Percentiles rank a stretch among this genome's conserved stretches.
Evolutionary conservation across 805 yeast genomes (phyloP).

Genomic region (Yarrowia sp.): DNA sequence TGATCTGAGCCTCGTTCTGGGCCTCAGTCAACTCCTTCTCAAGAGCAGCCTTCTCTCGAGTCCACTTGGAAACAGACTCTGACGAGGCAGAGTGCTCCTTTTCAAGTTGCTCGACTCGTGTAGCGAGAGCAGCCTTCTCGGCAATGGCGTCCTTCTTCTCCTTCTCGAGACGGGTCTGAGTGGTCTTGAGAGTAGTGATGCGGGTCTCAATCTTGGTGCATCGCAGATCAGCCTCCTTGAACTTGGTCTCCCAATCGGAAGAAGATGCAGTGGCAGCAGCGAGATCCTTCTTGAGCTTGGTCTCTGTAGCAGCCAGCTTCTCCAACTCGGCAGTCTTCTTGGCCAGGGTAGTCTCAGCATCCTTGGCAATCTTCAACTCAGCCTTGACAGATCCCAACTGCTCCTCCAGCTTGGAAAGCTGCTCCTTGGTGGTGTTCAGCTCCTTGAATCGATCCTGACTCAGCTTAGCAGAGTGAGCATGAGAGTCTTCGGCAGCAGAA

Average conservation of each 20-base stretch:
- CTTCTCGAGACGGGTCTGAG: conserved; percentile 33
- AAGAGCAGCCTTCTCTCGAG: conserved; percentile 10
- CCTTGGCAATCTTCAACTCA: conserved; percentile 37
- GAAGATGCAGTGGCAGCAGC: conserved; percentile 50
- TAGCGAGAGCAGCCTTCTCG: conserved; percentile 10
- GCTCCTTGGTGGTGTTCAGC: conserved; percentile 46
- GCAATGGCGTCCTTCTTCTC: conserved; percentile 41
- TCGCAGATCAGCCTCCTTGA: conserved; percentile 50
- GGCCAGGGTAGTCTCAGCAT: conserved; percentile 26
- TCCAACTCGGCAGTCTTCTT: conserved; percentile 41
- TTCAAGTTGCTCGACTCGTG: conserved; percentile 18
- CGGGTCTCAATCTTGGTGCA: conserved; percentile 50
- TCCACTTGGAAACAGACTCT: conserved; percentile 20
- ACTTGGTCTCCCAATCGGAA: conserved; percentile 47
- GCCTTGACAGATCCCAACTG: conserved; percentile 20
- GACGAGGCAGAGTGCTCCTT: conserved; percentile 23
- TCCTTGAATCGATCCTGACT: conserved; percentile 55
- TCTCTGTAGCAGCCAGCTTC: conserved; percentile 45
- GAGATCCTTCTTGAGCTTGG: conserved; percentile 49
- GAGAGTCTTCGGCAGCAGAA: conserved; percentile 36
- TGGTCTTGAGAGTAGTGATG: conserved; percentile 37
- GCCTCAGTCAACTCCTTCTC: conserved; percentile 29
- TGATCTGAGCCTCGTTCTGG: conserved; percentile 23
- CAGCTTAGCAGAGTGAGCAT: conserved; percentile 52
- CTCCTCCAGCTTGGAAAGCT: conserved; percentile 36